Base-by-base conservation (phyloP, 768 basidiomycete species). In the Coprinopsis sp. region DNA sequence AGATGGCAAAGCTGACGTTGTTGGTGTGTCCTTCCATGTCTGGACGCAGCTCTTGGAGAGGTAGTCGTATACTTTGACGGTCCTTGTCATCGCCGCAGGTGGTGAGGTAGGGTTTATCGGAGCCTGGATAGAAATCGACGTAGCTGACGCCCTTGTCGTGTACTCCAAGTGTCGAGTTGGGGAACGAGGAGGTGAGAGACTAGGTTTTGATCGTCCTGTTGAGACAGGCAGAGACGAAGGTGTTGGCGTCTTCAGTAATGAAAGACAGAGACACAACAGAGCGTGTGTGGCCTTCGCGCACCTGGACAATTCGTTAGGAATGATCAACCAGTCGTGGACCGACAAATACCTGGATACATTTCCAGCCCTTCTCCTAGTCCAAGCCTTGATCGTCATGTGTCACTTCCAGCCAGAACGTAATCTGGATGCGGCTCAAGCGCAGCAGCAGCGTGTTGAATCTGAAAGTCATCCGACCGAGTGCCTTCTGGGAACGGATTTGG, bases 361-460 rank as follows among this genome's bases (percentile, higher is more conserved):
- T 87, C 96, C 96, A 98, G 44, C 85, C 84, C 71, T 98, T 95
- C 53, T 99, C 96, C 96, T 95, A 98, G 64, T 99, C 96, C 96
- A 99, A 49, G 92, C 91, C 67, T 95, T 96, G 73, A 99, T 93
- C 24, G 93, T 92, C 94, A 98, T 96, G 65, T 99, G 62, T 99
- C 96, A 58, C 88, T 90, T 19, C 95, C 96, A 0, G 95, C 98
- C 33, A 99, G 71, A 57, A 99, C 97, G 59, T 99, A 99, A 66
- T 99, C 96, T 2, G 96, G 95, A 61, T 98, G 96, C 0, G 95
- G 94, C 67, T 99, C 96, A 62, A 98, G 94, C 0, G 91, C 77
- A 10, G 79, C 73, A 51, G 97, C 88, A 84, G 91, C 98, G 50
- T 94, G 78, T 47, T 96, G 89, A 2, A 98, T 79, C 65, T 91